Percentiles rank a stretch among this genome's conserved stretches.
Evolutionary conservation across 1,139 yeast species (phyloP).

Genomic region (Torulaspora globosa): DNA sequence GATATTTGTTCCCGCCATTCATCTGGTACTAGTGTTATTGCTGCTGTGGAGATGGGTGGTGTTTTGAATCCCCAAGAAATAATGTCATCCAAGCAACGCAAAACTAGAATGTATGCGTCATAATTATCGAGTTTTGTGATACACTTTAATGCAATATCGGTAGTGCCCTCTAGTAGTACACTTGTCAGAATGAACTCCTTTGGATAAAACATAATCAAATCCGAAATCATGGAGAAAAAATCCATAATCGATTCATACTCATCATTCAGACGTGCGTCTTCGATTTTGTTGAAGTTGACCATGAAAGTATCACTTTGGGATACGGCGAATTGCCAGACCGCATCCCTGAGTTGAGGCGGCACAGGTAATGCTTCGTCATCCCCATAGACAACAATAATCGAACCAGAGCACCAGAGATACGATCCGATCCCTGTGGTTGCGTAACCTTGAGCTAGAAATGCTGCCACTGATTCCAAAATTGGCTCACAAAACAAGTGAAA

Average conservation of each 20-base stretch:
- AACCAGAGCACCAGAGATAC: slow-evolving; percentile 87
- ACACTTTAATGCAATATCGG: slow-evolving; percentile 53
- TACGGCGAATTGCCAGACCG: slow-evolving; percentile 50
- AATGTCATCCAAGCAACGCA: slow-evolving; percentile 75
- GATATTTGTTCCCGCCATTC: slow-evolving; percentile 51
- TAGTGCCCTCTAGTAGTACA: slow-evolving; percentile 54
- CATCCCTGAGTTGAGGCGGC: slow-evolving; percentile 36
- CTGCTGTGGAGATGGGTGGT: slow-evolving; percentile 68
- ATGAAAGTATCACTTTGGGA: slow-evolving; percentile 47
- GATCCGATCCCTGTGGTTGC: slow-evolving; percentile 69
- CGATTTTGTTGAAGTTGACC: slow-evolving; percentile 33
- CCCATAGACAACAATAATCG: slow-evolving; percentile 71
- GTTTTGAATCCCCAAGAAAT: slow-evolving; percentile 77
- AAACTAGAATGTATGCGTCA: slow-evolving; percentile 65
- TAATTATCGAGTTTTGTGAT: slow-evolving; percentile 58
- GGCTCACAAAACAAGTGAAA: slow-evolving; percentile 53
- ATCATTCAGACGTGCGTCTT: slow-evolving; percentile 40
- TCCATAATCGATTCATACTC: slow-evolving; percentile 79
- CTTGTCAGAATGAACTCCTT: slow-evolving; percentile 53
- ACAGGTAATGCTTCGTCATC: slow-evolving; percentile 47
- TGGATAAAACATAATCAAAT: slow-evolving; percentile 76
- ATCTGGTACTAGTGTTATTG: slow-evolving; percentile 51
- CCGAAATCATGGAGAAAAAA: slow-evolving; percentile 79
- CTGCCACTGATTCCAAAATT: slow-evolving; percentile 60
- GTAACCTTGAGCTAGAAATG: slow-evolving; percentile 63